Base-by-base conservation (phyloP, 148 eudicot genomes). In the Suaeda aralocaspica region DNA sequence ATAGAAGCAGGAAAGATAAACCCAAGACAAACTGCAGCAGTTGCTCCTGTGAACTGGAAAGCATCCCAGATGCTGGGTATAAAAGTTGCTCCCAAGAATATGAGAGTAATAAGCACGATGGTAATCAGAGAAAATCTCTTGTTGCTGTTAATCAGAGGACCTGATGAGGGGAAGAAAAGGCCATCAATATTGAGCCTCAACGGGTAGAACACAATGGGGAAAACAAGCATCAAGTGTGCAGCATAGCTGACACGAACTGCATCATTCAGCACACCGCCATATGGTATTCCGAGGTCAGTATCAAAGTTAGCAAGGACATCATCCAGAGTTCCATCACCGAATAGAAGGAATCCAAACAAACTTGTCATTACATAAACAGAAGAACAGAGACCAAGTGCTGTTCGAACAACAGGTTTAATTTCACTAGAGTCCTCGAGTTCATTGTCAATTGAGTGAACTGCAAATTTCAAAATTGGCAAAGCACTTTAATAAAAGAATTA, bases 221-320 rank as follows among this genome's bases (percentile, higher is more conserved):
- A 90, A 68, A 90, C 96, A 22, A 88, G 90, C 92, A 88, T 86
- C 64, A 90, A 82, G 63, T 90, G 96, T 30, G 79, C 82, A 61
- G 84, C 89, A 66, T 90, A 90, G 83, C 92, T 90, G 41, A 90
- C 81, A 69, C 92, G 92, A 58, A 90, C 86, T 62, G 77, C 76
- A 66, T 86, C 89, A 74, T 88, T 90, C 50, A 90, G 81, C 71
- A 80, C 70, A 21, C 73, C 62, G 36, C 92, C 77, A 69, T 67
- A 81, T 58, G 92, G 90, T 56, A 90, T 83, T 6, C 86, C 89
- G 29, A 88, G 83, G 73, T 88, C 74, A 9, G 86, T 76, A 76
- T 90, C 92, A 59, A 90, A 90, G 76, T 90, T 90, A 33, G 90
- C 86, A 25, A 90, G 82, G 18, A 90, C 86, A 67, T 90, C 96